Percentiles rank a stretch among this genome's conserved stretches.
Evolutionary conservation across 768 basidiomycete species (phyloP).

Genomic region (Mycena galericulata): DNA sequence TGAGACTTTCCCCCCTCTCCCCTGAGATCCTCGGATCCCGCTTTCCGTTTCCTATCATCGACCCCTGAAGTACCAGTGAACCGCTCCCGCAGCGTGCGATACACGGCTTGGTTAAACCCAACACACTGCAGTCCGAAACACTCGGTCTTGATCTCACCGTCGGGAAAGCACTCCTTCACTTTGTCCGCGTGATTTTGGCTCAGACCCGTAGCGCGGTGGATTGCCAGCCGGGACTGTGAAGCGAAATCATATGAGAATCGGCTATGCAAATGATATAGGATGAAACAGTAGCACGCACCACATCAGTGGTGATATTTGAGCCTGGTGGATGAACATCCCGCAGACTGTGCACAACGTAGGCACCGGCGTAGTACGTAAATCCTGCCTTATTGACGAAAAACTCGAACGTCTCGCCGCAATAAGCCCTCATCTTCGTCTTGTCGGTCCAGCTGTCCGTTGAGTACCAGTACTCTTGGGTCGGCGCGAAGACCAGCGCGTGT

Average conservation of each 20-base stretch:
- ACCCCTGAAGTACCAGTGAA: background rate
- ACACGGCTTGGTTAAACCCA: background rate
- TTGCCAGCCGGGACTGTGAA: background rate
- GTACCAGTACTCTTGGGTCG: slow-evolving; percentile 6
- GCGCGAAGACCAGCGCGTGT: background rate
- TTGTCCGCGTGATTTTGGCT: background rate
- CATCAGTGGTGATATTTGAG: background rate
- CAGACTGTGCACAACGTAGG: background rate
- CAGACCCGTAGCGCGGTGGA: background rate
- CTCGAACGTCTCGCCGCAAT: background rate
- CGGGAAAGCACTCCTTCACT: background rate
- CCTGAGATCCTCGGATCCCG: background rate
- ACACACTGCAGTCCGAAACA: slow-evolving; percentile 17
- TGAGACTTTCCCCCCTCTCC: background rate
- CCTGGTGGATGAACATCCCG: slow-evolving; percentile 1
- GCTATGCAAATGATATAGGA: background rate
- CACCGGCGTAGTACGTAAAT: background rate
- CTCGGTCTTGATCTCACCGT: slow-evolving; percentile 14
- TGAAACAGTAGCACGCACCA: background rate
- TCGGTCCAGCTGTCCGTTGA: background rate
- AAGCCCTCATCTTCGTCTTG: background rate
- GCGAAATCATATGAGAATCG: background rate
- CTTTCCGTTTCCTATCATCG: background rate
- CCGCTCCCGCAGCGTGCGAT: background rate
- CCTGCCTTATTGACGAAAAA: slow-evolving; percentile 6